Base-by-base conservation (phyloP, 805 yeast species). In the Lachancea lanzarotensis region DNA sequence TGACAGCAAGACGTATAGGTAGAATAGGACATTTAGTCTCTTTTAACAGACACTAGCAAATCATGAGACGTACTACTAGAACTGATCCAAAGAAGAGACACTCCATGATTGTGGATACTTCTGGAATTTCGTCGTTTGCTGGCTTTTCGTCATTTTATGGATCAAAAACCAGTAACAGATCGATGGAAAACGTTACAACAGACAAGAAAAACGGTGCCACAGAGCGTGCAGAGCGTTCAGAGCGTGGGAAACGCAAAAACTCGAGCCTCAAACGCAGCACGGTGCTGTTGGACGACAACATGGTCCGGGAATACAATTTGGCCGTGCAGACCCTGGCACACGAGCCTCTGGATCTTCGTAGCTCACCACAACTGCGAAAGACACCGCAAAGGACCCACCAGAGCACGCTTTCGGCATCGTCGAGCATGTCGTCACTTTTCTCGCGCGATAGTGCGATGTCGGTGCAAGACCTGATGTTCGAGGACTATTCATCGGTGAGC, bases 301-400 rank as follows among this genome's bases (percentile, higher is more conserved):
- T 59, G 31, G 53, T 59, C 3, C 47, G 57, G 26, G 65, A 60
- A 30, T 59, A 59, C 46, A 55, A 54, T 40, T 32, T 56, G 16
- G 63, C 62, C n/a, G 35, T 60, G 13, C 49, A 46, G 16, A 42
- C 18, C 9, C 47, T 44, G 20, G 22, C 33, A 48, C 47, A 34
- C 19, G 40, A 30, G 2, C 30, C 25, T 15, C 11, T 29, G 9
- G 26, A 13, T 3, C 4, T 13, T 5, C 44, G 32, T 17, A 9
- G 10, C 11, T 32, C 35, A 17, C 37, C 37, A 12, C 36, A 32
- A 11, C 20, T 18, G 35, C 13, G 27, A 11, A 39, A 31, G 20
- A 22, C 37, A 9, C 37, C 31, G 19, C 43, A 40, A 10, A 19
- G 35, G 36, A n/a, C 19, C 19, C 46, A 43, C 25, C 37, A 20